Evolutionary conservation across 2,329 filamentous ascomycete species (phyloP).

Genomic region (Hyphodiscus sp.): DNA sequence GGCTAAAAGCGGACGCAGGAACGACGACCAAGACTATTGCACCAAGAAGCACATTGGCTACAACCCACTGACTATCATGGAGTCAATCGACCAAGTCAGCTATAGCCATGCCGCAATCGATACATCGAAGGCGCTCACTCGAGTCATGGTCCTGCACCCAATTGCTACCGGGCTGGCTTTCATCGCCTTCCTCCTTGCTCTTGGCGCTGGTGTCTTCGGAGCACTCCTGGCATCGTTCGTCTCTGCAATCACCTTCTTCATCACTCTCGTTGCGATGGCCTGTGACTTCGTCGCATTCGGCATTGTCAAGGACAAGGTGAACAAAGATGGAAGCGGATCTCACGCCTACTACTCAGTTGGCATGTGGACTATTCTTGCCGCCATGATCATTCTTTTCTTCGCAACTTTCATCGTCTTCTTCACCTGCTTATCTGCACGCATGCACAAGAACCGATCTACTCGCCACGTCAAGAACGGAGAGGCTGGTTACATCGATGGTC

Average conservation of each 20-base stretch:
- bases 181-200: constrained; percentile 49
- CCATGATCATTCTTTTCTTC: constrained; percentile 47
- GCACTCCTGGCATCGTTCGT: constrained; percentile 45
- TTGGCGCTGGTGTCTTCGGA: constrained; percentile 45
- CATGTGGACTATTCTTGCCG: constrained; percentile 53
- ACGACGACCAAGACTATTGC: constrained; percentile 41
- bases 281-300: constrained; percentile 53
- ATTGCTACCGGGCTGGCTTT: constrained; percentile 51
- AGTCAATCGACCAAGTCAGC: constrained; percentile 28
- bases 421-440: constrained; percentile 44
- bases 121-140: constrained; percentile 45
- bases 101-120: constrained; percentile 39
- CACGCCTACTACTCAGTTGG: constrained; percentile 46
- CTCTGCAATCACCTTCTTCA: constrained; percentile 42
- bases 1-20: constrained; percentile 4
- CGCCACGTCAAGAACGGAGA: background rate
- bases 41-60: constrained; percentile 47
- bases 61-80: constrained; percentile 42
- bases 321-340: constrained; percentile 35
- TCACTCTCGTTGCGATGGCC: constrained; percentile 42
- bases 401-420: constrained; percentile 53
- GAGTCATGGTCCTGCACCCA: constrained; percentile 57
- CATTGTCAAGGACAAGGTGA: constrained; percentile 47
- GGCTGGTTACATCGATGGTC: background rate
- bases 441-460: background rate